Percentiles rank a stretch among this genome's conserved stretches.
These are phyloP conservation scores for Cokeromyces recurvatus DNA, from an alignment of 371 early-diverging fungal species.

Conservation along the genomic window DNA sequence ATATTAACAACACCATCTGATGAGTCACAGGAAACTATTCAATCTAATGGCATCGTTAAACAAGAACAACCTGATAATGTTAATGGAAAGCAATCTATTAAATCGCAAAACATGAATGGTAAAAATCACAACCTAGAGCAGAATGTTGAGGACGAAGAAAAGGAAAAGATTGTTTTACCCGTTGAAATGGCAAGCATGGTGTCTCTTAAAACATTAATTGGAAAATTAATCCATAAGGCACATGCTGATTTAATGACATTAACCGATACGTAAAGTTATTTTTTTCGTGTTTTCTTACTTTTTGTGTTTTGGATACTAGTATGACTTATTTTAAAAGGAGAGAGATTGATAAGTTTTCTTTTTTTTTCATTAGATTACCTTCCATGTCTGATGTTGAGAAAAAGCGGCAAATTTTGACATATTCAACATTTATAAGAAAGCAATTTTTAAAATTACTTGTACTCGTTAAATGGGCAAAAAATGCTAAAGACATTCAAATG, in stretches of 20 bases:
- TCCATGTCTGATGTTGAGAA: conserved; percentile 54
- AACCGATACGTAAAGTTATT: conserved; percentile 49
- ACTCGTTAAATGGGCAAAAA: conserved; percentile 69
- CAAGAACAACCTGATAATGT: too few species aligned
- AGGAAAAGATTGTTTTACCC: conserved; percentile 33
- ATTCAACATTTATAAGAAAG: conserved; percentile 53
- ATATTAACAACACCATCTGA: too few species aligned
- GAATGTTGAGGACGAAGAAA: neutral
- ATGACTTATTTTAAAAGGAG: neutral
- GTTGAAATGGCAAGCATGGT: conserved; percentile 58
- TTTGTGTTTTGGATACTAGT: neutral
- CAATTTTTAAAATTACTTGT: conserved; percentile 63
- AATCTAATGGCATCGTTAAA: too few species aligned
- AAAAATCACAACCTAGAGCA: too few species aligned
- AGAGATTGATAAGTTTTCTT: neutral
- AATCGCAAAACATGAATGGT: too few species aligned
- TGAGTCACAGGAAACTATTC: too few species aligned
- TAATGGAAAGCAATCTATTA: too few species aligned
- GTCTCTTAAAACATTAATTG: conserved; percentile 49
- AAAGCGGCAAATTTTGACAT: conserved; percentile 55
- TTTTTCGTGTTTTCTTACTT: neutral
- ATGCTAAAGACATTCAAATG: conserved; percentile 69
- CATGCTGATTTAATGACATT: conserved; percentile 54
- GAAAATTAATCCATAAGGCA: conserved; percentile 51
- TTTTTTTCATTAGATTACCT: conserved; percentile 40